A percentile compares a stretch with the other conserved stretches of the same genome.
Evolutionary conservation across 768 basidiomycete genomes (phyloP).

Genomic region (Pleurotus ostreatus): DNA sequence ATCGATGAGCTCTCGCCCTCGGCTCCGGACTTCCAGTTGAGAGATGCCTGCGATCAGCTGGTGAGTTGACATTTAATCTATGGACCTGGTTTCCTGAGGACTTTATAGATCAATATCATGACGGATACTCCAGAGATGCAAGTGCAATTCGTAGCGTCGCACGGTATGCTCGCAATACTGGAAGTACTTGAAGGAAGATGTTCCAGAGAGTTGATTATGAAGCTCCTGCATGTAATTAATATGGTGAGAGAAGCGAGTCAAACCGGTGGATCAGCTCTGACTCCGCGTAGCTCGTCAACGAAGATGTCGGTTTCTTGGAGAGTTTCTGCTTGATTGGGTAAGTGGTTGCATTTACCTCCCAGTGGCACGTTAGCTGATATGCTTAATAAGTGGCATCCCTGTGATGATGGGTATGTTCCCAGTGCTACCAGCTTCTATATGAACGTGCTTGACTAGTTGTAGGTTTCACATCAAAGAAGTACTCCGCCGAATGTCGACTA

Average conservation of each 20-base stretch:
- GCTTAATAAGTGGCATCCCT: slow-evolving; percentile 71
- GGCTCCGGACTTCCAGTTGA: slow-evolving; percentile 77
- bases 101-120: slow-evolving; percentile 65
- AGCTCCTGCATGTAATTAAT: slow-evolving; percentile 86
- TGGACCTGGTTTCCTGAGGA: neutral
- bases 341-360: slow-evolving; percentile 14
- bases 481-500: slow-evolving; percentile 87
- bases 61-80: slow-evolving; percentile 39
- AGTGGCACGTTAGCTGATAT: neutral
- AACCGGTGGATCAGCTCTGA: slow-evolving; percentile 27
- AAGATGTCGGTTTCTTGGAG: slow-evolving; percentile 84
- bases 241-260: slow-evolving; percentile 44
- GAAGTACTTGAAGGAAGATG: slow-evolving; percentile 89
- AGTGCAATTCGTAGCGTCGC: slow-evolving; percentile 81
- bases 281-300: slow-evolving; percentile 48
- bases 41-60: slow-evolving; percentile 84
- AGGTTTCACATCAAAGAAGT: slow-evolving; percentile 95
- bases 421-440: neutral
- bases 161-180: slow-evolving; percentile 92
- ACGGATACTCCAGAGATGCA: slow-evolving; percentile 83
- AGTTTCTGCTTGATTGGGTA: slow-evolving; percentile 92
- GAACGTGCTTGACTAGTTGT: slow-evolving; percentile 7
- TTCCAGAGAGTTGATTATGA: slow-evolving; percentile 81
- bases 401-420: slow-evolving; percentile 78
- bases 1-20: slow-evolving; percentile 84